These are phyloP conservation scores for Viola odorata DNA, from an alignment of 345 rosid species.

Conservation along the genomic window DNA sequence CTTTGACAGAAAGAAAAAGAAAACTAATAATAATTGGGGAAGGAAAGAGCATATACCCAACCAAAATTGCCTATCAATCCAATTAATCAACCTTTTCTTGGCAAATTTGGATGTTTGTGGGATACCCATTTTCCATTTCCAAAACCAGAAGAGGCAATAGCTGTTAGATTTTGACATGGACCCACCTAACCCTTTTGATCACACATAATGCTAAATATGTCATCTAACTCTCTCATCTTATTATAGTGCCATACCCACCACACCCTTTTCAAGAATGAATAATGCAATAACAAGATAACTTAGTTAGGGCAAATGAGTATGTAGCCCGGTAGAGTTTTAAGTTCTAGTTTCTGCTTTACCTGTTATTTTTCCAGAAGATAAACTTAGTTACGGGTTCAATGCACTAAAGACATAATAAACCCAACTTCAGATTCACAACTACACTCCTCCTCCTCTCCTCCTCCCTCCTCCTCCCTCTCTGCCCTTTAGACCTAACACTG, in stretches of 20 bases:
- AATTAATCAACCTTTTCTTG: conserved; percentile 15
- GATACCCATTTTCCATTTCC: conserved; percentile 23
- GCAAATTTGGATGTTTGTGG: conserved; percentile 31
- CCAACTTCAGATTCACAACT: conserved; percentile 12
- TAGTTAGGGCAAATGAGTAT: background rate
- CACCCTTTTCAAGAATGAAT: conserved; percentile 21
- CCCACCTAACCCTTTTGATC: conserved; percentile 30
- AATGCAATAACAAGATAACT: conserved; percentile 17
- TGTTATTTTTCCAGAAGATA: too few species aligned
- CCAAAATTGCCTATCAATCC: conserved; percentile 3
- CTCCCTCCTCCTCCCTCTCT: conserved; percentile 9
- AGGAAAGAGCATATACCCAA: conserved; percentile 9
- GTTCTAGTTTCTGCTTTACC: too few species aligned
- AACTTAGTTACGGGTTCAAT: conserved; percentile 4
- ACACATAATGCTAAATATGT: conserved; percentile 34
- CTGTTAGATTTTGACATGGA: conserved; percentile 40
- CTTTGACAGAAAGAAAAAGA: background rate
- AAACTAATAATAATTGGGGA: conserved; percentile 3
- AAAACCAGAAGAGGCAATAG: conserved; percentile 17
- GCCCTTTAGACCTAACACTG: background rate
- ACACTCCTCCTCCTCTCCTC: background rate
- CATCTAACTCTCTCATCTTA: conserved; percentile 19
- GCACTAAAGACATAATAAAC: conserved; percentile 14
- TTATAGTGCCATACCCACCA: conserved; percentile 27
- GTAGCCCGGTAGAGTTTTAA: too few species aligned